A percentile compares a stretch with the other conserved stretches of the same genome.
Evolutionary conservation across 208 protist genomes (phyloP).

Genomic region (Entamoeba histolytica): DNA sequence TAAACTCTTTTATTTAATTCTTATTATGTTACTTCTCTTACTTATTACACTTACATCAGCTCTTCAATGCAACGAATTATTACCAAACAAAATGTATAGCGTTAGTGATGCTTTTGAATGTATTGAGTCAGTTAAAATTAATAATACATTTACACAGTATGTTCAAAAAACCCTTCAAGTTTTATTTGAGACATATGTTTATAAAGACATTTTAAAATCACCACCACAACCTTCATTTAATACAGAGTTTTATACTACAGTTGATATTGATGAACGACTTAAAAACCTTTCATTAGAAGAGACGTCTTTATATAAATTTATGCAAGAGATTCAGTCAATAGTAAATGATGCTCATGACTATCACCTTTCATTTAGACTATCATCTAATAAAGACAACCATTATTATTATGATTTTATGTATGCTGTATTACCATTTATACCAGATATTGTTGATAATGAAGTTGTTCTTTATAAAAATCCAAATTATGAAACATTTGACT

Average conservation of each 20-base stretch:
- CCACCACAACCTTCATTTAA: neutral
- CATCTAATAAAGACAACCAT: neutral
- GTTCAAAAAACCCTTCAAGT: neutral
- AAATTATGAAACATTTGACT: neutral
- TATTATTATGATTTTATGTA: neutral
- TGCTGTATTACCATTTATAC: neutral
- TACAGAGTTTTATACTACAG: neutral
- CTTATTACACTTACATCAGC: neutral
- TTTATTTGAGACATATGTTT: neutral
- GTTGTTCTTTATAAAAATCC: neutral
- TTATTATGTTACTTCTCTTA: neutral
- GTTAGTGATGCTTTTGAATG: neutral
- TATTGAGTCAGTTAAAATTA: neutral
- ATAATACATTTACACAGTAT: neutral
- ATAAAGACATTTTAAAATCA: neutral
- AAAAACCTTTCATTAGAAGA: neutral
- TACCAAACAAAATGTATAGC: neutral
- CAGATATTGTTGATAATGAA: neutral
- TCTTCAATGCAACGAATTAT: neutral
- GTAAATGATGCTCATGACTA: neutral
- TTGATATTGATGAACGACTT: neutral
- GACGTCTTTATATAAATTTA: neutral
- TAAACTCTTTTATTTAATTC: too few species aligned
- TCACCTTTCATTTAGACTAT: neutral
- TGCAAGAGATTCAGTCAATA: neutral